Percentiles rank a stretch among this genome's conserved stretches.
phyloP scores from a whole-genome alignment of 805 yeast genomes.

The Isabelozyma pseudorhagii region DNA sequence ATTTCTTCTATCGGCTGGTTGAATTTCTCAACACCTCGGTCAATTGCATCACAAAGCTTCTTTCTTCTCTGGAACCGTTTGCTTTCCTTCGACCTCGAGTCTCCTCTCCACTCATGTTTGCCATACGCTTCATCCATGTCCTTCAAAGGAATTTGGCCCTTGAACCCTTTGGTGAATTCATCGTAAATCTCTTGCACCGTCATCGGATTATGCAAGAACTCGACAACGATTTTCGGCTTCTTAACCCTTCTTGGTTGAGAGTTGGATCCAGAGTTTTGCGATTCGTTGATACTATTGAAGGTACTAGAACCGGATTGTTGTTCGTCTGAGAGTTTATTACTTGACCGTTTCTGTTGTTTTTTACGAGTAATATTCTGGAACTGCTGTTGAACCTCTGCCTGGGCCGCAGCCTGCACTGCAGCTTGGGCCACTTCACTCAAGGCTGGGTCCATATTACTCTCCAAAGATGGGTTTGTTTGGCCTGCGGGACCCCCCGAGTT shows the following conservation, averaged over 20 bases:
- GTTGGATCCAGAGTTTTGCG: neutral
- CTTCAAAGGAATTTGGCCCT: constrained; percentile 41
- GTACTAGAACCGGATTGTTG: neutral
- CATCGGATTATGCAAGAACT: constrained; percentile 43
- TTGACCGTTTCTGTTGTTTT: constrained; percentile 3
- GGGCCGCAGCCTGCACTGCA: constrained; percentile 30
- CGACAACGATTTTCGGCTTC: constrained; percentile 32
- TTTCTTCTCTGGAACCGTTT: constrained; percentile 43
- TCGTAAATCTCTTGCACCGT: constrained; percentile 43
- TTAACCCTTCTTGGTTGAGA: neutral
- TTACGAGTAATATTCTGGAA: neutral
- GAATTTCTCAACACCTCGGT: constrained; percentile 38
- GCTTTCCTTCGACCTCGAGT: constrained; percentile 41
- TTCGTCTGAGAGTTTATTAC: neutral
- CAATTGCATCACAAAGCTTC: constrained; percentile 42
- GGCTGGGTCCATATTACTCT: constrained; percentile 40
- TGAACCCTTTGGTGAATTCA: constrained; percentile 42
- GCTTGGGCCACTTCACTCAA: constrained; percentile 39
- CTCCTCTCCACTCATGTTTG: constrained; percentile 45
- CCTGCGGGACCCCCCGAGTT: constrained; percentile 6
- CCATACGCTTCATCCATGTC: constrained; percentile 43
- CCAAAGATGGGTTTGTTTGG: constrained; percentile 9
- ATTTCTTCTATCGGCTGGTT: constrained; percentile 39
- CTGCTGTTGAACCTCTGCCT: neutral
- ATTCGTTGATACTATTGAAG: neutral